Base-by-base conservation (phyloP, 1,284 basidiomycete genomes). In the Stereum hirsutum region DNA sequence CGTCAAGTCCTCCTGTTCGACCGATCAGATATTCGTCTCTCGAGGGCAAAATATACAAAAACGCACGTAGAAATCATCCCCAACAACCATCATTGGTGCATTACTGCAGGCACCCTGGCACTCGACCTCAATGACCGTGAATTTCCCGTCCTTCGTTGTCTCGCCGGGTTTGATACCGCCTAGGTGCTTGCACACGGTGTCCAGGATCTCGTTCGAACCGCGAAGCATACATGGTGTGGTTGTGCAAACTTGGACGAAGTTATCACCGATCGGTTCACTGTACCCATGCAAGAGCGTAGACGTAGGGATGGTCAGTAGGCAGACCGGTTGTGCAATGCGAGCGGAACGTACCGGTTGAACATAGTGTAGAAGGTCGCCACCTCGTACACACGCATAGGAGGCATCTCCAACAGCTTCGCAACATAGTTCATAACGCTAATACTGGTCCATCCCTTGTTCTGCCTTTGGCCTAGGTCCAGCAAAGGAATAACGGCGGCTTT, bases 341-440 rank as follows among this genome's bases (percentile, higher is more conserved):
- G 14, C 0, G 17, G 7, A 46, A 57, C 73, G 56, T 47, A 86
- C 86, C 90, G 78, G 71, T 95, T 96, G 73, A 92, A 98, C 95
- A 99, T 98, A 53, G 95, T 99, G 67, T 99, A 99, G 70, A 99
- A 99, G 10, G 93, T 96, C 11, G 96, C 95, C 41, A 99, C 96
- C 68, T 99, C 96, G 64, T 99, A 99, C 5, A 99, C 96, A 15
- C 95, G 84, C 96, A 99, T 99, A 43, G 91, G 89, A 6, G 89
- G 90, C 82, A 99, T 90, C 58, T 90, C 91, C 43, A 99, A 74
- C 30, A 95, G 67, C 50, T 85, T 81, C 2, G 95, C 95, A 38
- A 99, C 86, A 56, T 93, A 90, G 69, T 99, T 98, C 95, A 99
- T 99, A 49, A 95, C 93, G 56, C 87, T 90, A 55, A 99, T 95